Percentiles rank a stretch among this genome's conserved stretches.
Evolutionary conservation across 78 protist species (phyloP).

Genomic region (Diacronema lutheri): DNA sequence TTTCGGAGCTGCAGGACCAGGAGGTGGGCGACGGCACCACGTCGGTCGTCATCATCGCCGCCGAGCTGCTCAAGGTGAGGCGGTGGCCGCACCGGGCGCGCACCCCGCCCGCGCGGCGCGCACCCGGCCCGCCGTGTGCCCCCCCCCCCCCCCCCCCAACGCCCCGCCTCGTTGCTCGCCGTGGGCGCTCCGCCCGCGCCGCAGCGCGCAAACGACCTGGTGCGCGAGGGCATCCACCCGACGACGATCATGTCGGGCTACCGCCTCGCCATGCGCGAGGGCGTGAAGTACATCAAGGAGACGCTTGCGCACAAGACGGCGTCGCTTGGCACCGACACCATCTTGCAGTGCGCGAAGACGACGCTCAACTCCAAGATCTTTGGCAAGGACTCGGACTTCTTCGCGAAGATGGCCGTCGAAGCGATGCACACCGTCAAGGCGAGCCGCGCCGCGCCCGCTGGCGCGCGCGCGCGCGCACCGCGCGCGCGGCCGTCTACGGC

Average conservation of each 20-base stretch:
- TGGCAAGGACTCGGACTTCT: constrained; percentile 78
- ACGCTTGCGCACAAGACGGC: constrained; percentile 41
- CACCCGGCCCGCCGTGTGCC: too few relatives aligned
- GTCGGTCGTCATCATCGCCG: constrained; percentile 96
- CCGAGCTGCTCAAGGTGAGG: constrained; percentile 86
- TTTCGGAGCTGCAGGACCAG: constrained; percentile 85
- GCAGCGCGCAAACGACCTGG: constrained; percentile 89
- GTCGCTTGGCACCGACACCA: constrained; percentile 80
- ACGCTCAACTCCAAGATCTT: constrained; percentile 95
- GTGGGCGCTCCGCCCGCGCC: too few relatives aligned
- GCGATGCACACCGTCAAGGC: constrained; percentile 88
- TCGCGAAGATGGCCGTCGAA: constrained; percentile 88
- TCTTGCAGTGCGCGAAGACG: constrained; percentile 92
- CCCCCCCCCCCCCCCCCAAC: too few relatives aligned
- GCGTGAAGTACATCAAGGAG: constrained; percentile 82
- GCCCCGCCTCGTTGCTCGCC: too few relatives aligned
- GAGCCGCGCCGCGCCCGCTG: too few relatives aligned
- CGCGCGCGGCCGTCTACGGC: too few relatives aligned
- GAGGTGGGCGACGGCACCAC: constrained; percentile 99
- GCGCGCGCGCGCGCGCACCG: too few relatives aligned
- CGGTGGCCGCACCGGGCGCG: too few relatives aligned
- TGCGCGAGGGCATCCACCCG: constrained; percentile 92
- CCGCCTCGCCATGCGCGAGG: constrained; percentile 87
- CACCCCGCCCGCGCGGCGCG: too few relatives aligned
- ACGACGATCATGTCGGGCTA: constrained; percentile 96